These are phyloP conservation scores for Ascochyta fabae DNA, from an alignment of 2,329 filamentous ascomycete species.

Conservation along the genomic window DNA sequence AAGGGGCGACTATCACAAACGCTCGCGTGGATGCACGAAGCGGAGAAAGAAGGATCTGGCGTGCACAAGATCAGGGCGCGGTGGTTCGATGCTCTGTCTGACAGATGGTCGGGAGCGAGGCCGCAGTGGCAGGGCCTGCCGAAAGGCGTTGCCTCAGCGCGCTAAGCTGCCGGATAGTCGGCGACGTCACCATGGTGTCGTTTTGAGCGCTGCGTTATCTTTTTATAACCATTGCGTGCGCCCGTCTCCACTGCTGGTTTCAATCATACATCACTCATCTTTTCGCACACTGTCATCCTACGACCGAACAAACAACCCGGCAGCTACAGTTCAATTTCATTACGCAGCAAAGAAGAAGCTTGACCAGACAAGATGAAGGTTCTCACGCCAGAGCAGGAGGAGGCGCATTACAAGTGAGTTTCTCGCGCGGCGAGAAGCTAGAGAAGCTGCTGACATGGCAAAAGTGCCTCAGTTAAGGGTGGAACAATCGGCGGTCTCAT, in stretches of 20 bases:
- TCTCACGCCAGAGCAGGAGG: conserved; percentile 91
- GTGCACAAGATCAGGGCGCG: conserved; percentile 21
- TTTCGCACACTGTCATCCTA: neutral
- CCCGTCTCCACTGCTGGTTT: conserved; percentile 14
- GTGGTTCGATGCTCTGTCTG: conserved; percentile 26
- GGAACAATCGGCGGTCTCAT: conserved; percentile 74
- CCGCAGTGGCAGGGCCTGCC: conserved; percentile 32
- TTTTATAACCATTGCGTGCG: conserved; percentile 35
- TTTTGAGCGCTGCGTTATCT: conserved; percentile 32
- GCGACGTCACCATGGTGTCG: conserved; percentile 48
- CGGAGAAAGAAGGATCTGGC: conserved; percentile 9
- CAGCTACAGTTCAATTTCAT: neutral
- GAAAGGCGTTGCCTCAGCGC: conserved; percentile 34
- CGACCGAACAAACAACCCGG: neutral
- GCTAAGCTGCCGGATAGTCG: conserved; percentile 33
- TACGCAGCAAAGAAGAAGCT: conserved; percentile 3
- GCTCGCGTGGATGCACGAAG: neutral
- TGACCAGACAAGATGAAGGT: conserved; percentile 75
- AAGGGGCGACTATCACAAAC: conserved; percentile 8
- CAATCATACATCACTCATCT: conserved; percentile 5
- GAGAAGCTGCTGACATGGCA: conserved; percentile 18
- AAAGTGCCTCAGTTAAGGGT: conserved; percentile 75
- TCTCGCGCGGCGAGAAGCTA: neutral
- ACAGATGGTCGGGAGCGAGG: conserved; percentile 9
- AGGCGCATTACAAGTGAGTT: conserved; percentile 76